Evolutionary conservation across 768 basidiomycete genomes (phyloP).

Genomic region (Trametes cinnabarina): DNA sequence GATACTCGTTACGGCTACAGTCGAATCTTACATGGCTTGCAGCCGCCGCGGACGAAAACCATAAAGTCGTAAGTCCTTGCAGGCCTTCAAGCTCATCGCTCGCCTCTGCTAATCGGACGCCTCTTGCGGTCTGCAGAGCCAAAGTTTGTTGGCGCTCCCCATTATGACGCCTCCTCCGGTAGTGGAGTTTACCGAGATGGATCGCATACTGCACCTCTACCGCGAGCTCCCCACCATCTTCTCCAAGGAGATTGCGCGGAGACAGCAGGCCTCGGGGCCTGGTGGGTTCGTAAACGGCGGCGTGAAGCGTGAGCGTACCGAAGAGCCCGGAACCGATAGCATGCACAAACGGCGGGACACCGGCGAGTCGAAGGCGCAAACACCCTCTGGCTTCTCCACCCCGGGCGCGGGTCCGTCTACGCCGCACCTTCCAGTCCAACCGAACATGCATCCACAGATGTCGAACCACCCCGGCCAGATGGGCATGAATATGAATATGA

Average conservation of each 20-base stretch:
- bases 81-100: background rate
- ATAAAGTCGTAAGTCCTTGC: slow-evolving; percentile 40
- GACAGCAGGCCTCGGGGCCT: slow-evolving; percentile 15
- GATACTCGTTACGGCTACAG: slow-evolving; percentile 62
- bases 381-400: slow-evolving; percentile 28
- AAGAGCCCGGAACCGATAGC: slow-evolving; percentile 42
- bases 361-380: slow-evolving; percentile 54
- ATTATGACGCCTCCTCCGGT: slow-evolving; percentile 54
- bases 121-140: slow-evolving; percentile 10
- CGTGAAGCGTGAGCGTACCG: slow-evolving; percentile 65
- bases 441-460: slow-evolving; percentile 2
- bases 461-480: background rate
- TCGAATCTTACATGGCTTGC: slow-evolving; percentile 72
- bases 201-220: slow-evolving; percentile 68
- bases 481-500: background rate
- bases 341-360: slow-evolving; percentile 67
- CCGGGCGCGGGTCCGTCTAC: slow-evolving; percentile 15
- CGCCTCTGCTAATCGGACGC: background rate
- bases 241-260: slow-evolving; percentile 42
- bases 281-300: slow-evolving; percentile 15
- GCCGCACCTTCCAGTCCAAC: slow-evolving; percentile 19
- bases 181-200: slow-evolving; percentile 50
- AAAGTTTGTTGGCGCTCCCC: slow-evolving; percentile 42
- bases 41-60: slow-evolving; percentile 58
- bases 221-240: slow-evolving; percentile 58